Base-by-base conservation (phyloP, 2,329 filamentous ascomycete species). In the Nemania abortiva region DNA sequence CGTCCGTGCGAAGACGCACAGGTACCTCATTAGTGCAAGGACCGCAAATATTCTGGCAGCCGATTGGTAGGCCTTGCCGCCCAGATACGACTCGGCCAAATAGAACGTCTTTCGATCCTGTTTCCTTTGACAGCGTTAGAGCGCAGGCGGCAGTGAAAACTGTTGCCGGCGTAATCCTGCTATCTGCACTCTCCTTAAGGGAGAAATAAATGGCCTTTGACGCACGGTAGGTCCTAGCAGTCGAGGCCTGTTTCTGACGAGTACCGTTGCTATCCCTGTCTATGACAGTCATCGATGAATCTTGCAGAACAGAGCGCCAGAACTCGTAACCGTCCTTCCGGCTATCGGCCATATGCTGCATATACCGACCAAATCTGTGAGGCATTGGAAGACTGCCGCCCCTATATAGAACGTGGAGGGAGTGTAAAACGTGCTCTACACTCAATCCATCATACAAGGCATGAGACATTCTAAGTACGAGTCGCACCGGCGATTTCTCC, bases 1-100 rank as follows among this genome's bases (percentile, higher is more conserved):
- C 18, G 29, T 69, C 63, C 42, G 66, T 31, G 18, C 63, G 49
- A 50, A 63, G 53, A 39, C 67, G 67, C 59, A 42, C 29, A 20
- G 67, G 67, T 4, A 69, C 34, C 54, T 66, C n/a, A 50, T 69
- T 69, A n/a, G 63, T 34, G 49, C 66, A 68, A 24, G 66, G 66
- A 22, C 66, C 66, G 61, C 65, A 50, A 10, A 65, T 6, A 20
- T 60, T 45, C 45, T 68, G 55, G 10, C 24, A 65, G 42, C 27
- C 39, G 61, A 62, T 20, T 42, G 66, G 66, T 56, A 68, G 55
- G 31, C 52, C 66, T 61, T 68, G 66, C 42, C 66, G 61, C 49
- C 66, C 66, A 6, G 65, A 62, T 57, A 27, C 45, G 24, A 66
- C n/a, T 22, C 65, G 65, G 7, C 65, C 58, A 53, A 66, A 66